These are phyloP conservation scores for Coniochaeta ligniaria DNA, from an alignment of 2,329 filamentous ascomycete species.

Conservation along the genomic window DNA sequence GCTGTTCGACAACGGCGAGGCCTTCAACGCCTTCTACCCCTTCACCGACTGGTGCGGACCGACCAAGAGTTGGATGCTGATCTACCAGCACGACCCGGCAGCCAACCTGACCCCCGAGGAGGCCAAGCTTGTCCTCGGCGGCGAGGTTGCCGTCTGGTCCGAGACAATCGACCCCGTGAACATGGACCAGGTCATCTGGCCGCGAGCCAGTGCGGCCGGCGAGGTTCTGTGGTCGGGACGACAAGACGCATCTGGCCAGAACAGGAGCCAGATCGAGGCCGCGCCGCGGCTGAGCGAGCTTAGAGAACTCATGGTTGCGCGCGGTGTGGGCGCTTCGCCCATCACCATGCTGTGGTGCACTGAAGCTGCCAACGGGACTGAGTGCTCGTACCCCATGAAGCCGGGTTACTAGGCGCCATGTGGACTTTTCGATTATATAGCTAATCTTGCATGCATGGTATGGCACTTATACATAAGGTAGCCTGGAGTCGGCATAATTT, in stretches of 20 bases:
- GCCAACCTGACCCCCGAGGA: constrained; percentile 52
- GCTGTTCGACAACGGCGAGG: constrained; percentile 54
- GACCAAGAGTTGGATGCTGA: constrained; percentile 70
- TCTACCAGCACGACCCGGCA: constrained; percentile 75
- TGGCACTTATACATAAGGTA: neutral
- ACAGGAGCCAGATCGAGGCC: constrained; percentile 64
- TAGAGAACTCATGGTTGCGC: constrained; percentile 65
- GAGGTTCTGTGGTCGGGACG: constrained; percentile 77
- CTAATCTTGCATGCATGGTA: neutral
- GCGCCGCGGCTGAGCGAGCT: constrained; percentile 65
- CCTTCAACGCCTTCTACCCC: constrained; percentile 51
- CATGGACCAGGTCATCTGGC: constrained; percentile 72
- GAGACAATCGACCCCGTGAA: constrained; percentile 73
- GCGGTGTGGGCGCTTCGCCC: constrained; percentile 55
- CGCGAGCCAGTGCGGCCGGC: constrained; percentile 63
- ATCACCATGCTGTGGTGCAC: constrained; percentile 70
- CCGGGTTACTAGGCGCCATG: constrained; percentile 1
- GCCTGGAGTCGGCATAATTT: neutral
- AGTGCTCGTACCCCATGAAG: constrained; percentile 26
- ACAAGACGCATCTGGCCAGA: constrained; percentile 55
- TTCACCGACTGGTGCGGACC: constrained; percentile 79
- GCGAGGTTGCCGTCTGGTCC: constrained; percentile 75
- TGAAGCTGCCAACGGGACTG: constrained; percentile 46
- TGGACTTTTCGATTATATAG: neutral
- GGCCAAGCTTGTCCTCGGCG: constrained; percentile 66